Base-by-base conservation (phyloP, 2,329 filamentous ascomycete species). In the Botryosphaeria dothidea region DNA sequence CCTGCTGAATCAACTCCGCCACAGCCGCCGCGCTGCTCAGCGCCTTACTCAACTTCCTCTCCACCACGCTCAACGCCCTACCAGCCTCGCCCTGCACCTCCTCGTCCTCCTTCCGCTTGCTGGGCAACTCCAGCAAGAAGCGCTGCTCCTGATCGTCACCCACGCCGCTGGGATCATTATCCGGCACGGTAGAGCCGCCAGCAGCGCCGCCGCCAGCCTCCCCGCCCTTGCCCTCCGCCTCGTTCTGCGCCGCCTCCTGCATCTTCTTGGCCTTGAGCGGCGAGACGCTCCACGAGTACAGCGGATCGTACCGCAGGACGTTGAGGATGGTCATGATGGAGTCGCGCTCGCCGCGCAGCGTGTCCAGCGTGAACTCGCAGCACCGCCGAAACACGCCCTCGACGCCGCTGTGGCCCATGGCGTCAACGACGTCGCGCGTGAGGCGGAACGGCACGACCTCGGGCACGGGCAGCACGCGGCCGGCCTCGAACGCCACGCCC, bases 261-360 rank as follows among this genome's bases (percentile, higher is more conserved):
- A 90, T 89, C 63, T 84, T 83, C 74, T 86, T 88, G 64, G 88
- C 84, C 56, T 88, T 84, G 17, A 89, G 76, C 0, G 88, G 87
- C 11, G 92, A 95, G 64, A 97, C 89, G 38, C 92, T 94, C 95
- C 95, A 99, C 67, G 89, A 95, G 77, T 98, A 96, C 67, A 99
- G 81, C 1, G 95, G 96, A 82, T 99, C 95, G 78, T 97, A 98
- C n/a, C 96, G 90, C 66, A 99, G 82, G 23, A 99, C 96, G 74
- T 99, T 96, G 21, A 99, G 87, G 62, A 99, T 93, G 0, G 95
- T 98, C 93, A 97, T 98, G 80, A 99, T 99, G 49, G 91, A 93
- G 75, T 97, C 96, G 13, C 92, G 92, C 76, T 99, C 95, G 71
- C 96, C 91, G n/a, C 95, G 89, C 38, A 99, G 82, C 1, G 96